phyloP scores from a whole-genome alignment of 768 basidiomycete genomes.

The Podaxis sp. region DNA sequence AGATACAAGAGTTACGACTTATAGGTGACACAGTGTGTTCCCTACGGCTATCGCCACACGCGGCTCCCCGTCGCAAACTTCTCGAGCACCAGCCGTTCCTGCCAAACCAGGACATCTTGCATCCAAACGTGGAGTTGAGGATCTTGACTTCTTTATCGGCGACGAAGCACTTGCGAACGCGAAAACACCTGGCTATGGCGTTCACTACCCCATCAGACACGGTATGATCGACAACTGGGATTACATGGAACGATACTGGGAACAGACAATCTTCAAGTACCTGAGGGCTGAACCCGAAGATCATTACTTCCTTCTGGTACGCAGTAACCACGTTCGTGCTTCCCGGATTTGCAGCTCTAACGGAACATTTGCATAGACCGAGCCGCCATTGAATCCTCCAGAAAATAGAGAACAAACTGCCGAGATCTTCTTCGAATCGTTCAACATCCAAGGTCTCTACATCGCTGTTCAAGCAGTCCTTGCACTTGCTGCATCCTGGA shows the following conservation, averaged over 20 bases:
- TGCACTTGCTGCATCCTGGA: constrained; percentile 97
- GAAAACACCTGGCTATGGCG: constrained; percentile 90
- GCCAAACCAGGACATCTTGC: constrained; percentile 89
- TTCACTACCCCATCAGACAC: constrained; percentile 96
- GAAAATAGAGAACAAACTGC: constrained; percentile 99
- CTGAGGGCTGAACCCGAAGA: constrained; percentile 97
- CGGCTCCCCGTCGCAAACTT: constrained; percentile 59
- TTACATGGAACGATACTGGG: constrained; percentile 99
- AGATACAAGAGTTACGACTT: constrained; percentile 12
- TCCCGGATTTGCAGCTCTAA: background rate
- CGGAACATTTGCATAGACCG: constrained; percentile 60
- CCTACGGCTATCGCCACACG: constrained; percentile 96
- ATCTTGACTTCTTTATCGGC: constrained; percentile 99
- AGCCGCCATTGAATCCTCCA: constrained; percentile 95
- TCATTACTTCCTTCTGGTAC: constrained; percentile 94
- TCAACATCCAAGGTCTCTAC: constrained; percentile 98
- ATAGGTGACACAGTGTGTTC: constrained; percentile 65
- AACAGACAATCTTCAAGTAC: constrained; percentile 99
- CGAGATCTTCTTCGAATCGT: constrained; percentile 99
- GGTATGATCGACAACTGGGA: constrained; percentile 99
- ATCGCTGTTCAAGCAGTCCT: constrained; percentile 99
- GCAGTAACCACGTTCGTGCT: constrained; percentile 27
- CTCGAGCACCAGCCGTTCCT: constrained; percentile 76
- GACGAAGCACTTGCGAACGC: constrained; percentile 96
- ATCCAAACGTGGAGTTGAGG: constrained; percentile 95